Evolutionary conservation across 768 basidiomycete genomes (phyloP).

Genomic region (Stropharia rugosoannulata): DNA sequence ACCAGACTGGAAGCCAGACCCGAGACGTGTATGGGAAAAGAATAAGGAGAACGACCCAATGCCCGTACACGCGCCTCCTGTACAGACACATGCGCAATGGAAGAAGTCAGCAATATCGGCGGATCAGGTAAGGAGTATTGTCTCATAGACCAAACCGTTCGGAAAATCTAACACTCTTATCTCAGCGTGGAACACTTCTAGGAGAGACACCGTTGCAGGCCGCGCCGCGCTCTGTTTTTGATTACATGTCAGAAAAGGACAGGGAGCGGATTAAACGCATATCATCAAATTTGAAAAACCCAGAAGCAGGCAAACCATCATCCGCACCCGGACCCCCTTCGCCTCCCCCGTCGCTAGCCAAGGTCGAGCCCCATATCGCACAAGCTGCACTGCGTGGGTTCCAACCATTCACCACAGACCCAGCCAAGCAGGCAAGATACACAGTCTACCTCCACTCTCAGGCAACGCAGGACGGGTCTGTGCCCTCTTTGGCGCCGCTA

Average conservation of each 20-base stretch:
- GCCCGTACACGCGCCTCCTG: conserved; percentile 16
- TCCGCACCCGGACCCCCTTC: conserved; percentile 24
- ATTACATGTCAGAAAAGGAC: conserved; percentile 92
- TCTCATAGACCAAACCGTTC: conserved; percentile 3
- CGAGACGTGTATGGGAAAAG: conserved; percentile 65
- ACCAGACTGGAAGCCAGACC: conserved; percentile 82
- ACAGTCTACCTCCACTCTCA: conserved; percentile 78
- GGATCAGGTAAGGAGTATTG: conserved; percentile 57
- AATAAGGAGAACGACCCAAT: conserved; percentile 47
- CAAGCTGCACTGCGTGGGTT: conserved; percentile 87
- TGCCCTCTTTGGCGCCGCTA: conserved; percentile 48
- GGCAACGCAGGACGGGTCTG: conserved; percentile 43
- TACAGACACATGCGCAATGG: conserved; percentile 48
- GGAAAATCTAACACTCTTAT: not conserved
- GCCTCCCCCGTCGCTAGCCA: conserved; percentile 30
- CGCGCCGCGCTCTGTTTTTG: conserved; percentile 83
- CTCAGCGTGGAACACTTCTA: conserved; percentile 78
- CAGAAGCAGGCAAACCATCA: conserved; percentile 20
- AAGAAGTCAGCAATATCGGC: conserved; percentile 55
- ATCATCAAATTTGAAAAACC: conserved; percentile 27
- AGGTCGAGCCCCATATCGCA: conserved; percentile 80
- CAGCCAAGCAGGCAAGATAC: conserved; percentile 83
- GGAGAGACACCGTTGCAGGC: conserved; percentile 78
- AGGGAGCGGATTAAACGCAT: conserved; percentile 78
- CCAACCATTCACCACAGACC: conserved; percentile 80